These are phyloP conservation scores for Sarcodon aspratus DNA, from an alignment of 768 basidiomycete species.

Conservation along the genomic window DNA sequence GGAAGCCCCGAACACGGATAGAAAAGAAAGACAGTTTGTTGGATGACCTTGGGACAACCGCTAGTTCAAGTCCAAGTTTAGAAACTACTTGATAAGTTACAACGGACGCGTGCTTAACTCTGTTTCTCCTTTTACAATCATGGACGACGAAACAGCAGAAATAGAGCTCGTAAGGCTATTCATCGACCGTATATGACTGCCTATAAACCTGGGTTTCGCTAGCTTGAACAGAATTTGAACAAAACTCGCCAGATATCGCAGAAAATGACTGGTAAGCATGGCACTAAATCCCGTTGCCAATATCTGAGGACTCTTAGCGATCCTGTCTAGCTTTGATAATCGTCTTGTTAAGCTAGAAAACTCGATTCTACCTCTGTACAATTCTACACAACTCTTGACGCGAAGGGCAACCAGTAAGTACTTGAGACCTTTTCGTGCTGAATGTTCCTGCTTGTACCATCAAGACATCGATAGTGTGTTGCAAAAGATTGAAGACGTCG, in stretches of 20 bases:
- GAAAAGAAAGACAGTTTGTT: background rate
- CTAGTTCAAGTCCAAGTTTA: too few species aligned
- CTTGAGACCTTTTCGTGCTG: background rate
- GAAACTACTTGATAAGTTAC: too few species aligned
- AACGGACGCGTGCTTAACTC: too few species aligned
- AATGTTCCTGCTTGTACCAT: background rate
- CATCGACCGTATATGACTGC: too few species aligned
- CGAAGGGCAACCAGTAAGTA: constrained; percentile 58
- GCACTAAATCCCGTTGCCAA: constrained; percentile 1
- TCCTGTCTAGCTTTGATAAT: constrained; percentile 76
- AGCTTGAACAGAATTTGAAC: constrained; percentile 83
- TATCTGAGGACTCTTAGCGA: constrained; percentile 37
- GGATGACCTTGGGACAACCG: background rate
- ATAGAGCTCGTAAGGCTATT: constrained; percentile 49
- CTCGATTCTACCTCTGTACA: constrained; percentile 75
- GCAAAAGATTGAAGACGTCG: constrained; percentile 67
- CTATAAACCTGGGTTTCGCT: background rate
- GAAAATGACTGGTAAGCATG: constrained; percentile 66
- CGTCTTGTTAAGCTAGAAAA: constrained; percentile 78
- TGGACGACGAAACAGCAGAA: constrained; percentile 61
- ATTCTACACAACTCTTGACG: constrained; percentile 66
- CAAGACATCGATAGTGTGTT: constrained; percentile 79
- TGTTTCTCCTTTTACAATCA: constrained; percentile 5
- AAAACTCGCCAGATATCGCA: constrained; percentile 80
- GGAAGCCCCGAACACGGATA: background rate